These are phyloP conservation scores for Phytopythium sindhum DNA, from an alignment of 352 stramenopile species.

Conservation along the genomic window DNA sequence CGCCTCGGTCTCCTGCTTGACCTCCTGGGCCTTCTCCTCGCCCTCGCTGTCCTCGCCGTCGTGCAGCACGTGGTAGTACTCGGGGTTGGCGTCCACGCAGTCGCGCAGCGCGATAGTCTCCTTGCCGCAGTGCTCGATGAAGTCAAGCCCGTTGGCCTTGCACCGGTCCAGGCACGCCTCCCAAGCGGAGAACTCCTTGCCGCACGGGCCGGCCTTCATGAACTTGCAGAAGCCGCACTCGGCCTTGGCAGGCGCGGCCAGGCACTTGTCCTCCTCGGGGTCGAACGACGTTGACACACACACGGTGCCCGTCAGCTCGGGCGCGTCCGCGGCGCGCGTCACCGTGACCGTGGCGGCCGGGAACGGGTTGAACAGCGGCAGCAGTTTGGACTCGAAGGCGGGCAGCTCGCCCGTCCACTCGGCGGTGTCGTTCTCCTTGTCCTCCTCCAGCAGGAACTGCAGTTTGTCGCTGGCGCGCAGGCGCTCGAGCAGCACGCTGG, in stretches of 20 bases:
- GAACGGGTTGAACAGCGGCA: constrained; percentile 83
- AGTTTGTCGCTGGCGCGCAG: constrained; percentile 64
- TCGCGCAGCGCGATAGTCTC: constrained; percentile 77
- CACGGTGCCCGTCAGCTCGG: constrained; percentile 54
- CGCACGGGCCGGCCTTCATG: constrained; percentile 87
- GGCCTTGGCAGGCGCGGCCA: constrained; percentile 49
- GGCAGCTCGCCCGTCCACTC: constrained; percentile 68
- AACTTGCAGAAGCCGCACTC: constrained; percentile 91
- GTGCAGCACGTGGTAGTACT: constrained; percentile 86
- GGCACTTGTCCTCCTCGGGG: constrained; percentile 38
- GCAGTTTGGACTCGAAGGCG: constrained; percentile 59
- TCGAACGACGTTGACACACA: constrained; percentile 73
- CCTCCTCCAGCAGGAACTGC: constrained; percentile 36
- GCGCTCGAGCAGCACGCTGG: constrained; percentile 75
- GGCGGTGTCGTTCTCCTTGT: constrained; percentile 7
- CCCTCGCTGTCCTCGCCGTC: constrained; percentile 44
- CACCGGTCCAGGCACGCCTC: constrained; percentile 75
- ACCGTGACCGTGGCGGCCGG: constrained; percentile 44
- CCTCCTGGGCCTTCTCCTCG: neutral
- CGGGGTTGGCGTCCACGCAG: constrained; percentile 84
- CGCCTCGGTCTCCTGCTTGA: constrained; percentile 11
- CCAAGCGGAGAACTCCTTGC: constrained; percentile 75
- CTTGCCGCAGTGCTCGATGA: constrained; percentile 74
- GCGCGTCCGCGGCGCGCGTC: constrained; percentile 22
- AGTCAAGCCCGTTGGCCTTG: constrained; percentile 71